Evolutionary conservation across 1,284 basidiomycete species (phyloP).

Genomic region (Xerocomus amazonicus): DNA sequence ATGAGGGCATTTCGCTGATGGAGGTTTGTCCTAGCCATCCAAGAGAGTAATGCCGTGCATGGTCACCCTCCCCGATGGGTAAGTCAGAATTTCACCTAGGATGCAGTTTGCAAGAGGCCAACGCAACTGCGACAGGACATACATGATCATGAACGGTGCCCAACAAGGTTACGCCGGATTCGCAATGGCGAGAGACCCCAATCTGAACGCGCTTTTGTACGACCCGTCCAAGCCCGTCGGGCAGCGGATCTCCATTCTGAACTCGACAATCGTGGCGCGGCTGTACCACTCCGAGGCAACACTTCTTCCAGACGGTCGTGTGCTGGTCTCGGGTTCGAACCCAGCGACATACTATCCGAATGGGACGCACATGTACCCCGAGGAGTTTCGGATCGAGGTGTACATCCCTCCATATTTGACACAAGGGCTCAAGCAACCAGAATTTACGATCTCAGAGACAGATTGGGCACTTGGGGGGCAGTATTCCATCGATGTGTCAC

Average conservation of each 20-base stretch:
- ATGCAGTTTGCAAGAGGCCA: neutral
- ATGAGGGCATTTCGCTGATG: neutral
- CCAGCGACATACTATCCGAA: conserved; percentile 48
- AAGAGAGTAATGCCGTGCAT: conserved; percentile 74
- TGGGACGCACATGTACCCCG: conserved; percentile 43
- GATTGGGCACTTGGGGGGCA: conserved; percentile 59
- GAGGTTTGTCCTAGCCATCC: conserved; percentile 49
- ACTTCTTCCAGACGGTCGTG: conserved; percentile 64
- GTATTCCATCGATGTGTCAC: conserved; percentile 50
- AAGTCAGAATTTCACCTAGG: neutral
- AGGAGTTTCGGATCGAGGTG: conserved; percentile 75
- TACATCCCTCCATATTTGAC: conserved; percentile 66
- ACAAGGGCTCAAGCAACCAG: conserved; percentile 53
- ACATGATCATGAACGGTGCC: conserved; percentile 67
- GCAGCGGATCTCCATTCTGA: conserved; percentile 64
- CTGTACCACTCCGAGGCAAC: conserved; percentile 79
- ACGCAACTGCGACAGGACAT: conserved; percentile 49
- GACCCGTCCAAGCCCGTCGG: conserved; percentile 57
- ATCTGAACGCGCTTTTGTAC: conserved; percentile 62
- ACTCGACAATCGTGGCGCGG: conserved; percentile 71
- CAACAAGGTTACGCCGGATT: conserved; percentile 70
- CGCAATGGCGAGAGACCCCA: conserved; percentile 62
- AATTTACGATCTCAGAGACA: conserved; percentile 50
- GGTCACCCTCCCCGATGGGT: conserved; percentile 58
- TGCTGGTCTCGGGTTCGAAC: conserved; percentile 73